Base-by-base conservation (phyloP, 176 grass and related monocot species). In the Leersia perrieri region DNA sequence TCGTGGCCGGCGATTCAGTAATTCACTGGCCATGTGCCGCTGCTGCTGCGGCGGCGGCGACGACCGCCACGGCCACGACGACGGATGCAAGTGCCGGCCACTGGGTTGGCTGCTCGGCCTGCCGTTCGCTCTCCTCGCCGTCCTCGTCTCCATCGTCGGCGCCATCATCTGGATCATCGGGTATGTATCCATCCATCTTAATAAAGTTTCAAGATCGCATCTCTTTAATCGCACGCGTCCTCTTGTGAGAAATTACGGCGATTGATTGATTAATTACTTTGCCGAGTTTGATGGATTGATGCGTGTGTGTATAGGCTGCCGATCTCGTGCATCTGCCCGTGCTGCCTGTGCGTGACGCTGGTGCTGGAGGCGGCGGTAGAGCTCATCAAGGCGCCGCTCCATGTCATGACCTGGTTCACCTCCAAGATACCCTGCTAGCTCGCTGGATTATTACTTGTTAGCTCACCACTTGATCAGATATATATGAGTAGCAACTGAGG, bases 361-460 rank as follows among this genome's bases (percentile, higher is more conserved):
- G 63, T 94, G 85, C 79, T 94, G 79, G 91, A 94, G 86, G 55
- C 70, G 60, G 82, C 91, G 29, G 83, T 86, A 69, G 88, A 94
- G 88, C 91, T 94, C 65, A 76, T 94, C 65, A 94, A 90, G 77
- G 82, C 88, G 74, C 91, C 85, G 70, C 88, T 94, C 47, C 91
- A 94, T 51, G 91, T 90, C 82, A 94, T 94, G 82, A 85, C 86
- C n/a, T 94, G 91, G 88, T 94, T 90, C 85, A 90, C 91, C 75
- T 83, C 88, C 66, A 78, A 90, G 88, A 94, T 94, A 65, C 91
- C 91, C 36, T 90, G 91, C 34, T 93, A 53, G 67, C 53, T 25
- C 0, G n/a, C n/a, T n/a, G n/a, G n/a, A n/a, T n/a, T n/a, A n/a
- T n/a, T n/a, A n/a, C n/a, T n/a, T n/a, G n/a, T 3, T 57, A 10